Evolutionary conservation across 2,329 filamentous ascomycete species (phyloP).

Genomic region (Botrytis hyacinthi): DNA sequence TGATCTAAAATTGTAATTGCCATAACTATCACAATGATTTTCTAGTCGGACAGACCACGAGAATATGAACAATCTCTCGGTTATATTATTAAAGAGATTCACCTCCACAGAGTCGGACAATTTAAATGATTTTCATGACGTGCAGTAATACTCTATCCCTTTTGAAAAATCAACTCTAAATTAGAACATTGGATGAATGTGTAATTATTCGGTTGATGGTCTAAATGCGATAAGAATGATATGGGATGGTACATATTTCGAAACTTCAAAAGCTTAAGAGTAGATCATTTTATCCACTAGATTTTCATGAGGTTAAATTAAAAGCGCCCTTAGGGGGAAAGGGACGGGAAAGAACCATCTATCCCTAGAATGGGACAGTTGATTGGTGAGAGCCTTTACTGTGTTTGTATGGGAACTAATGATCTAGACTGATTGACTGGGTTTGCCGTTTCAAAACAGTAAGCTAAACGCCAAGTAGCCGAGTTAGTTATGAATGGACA

Average conservation of each 20-base stretch:
- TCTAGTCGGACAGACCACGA: background rate
- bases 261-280: slow-evolving; percentile 10
- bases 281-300: background rate
- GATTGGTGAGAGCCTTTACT: background rate
- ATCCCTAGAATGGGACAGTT: background rate
- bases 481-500: background rate
- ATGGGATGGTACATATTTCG: slow-evolving; percentile 7
- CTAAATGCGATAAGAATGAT: background rate
- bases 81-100: background rate
- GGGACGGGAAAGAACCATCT: background rate
- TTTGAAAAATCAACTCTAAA: background rate
- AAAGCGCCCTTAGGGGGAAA: slow-evolving; percentile 2
- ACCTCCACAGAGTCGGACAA: background rate
- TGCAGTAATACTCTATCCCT: background rate
- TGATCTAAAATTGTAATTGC: background rate
- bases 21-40: background rate
- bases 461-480: background rate
- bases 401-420: background rate
- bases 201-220: background rate
- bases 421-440: background rate
- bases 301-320: background rate
- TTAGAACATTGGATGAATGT: background rate
- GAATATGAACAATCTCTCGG: background rate
- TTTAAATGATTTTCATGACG: background rate
- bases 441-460: slow-evolving; percentile 1